phyloP scores from a whole-genome alignment of 2,329 filamentous ascomycete species.

The Cytospora piceicola region DNA sequence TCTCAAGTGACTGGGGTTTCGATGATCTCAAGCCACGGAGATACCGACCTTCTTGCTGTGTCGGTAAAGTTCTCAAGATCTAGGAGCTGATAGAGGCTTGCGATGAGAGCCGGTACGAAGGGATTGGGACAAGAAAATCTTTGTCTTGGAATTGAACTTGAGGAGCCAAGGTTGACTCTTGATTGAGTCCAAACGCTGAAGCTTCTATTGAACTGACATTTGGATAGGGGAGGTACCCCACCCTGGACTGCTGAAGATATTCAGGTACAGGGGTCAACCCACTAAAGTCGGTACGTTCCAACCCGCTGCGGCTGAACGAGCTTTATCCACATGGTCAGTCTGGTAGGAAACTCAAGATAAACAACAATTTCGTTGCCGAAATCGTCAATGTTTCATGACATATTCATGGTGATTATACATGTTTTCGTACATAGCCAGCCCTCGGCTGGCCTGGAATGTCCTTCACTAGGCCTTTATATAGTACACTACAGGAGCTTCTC shows the following conservation, averaged over 20 bases:
- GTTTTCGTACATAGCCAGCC: not conserved
- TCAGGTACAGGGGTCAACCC: not conserved
- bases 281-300: not conserved
- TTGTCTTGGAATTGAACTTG: not conserved
- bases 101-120: not conserved
- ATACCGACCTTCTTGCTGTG: not conserved
- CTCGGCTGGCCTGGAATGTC: not conserved
- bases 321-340: not conserved
- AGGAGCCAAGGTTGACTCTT: not conserved
- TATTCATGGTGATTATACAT: not conserved
- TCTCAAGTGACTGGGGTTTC: not conserved
- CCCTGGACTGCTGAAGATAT: not conserved
- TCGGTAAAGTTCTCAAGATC: not conserved
- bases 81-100: not conserved
- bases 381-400: not conserved
- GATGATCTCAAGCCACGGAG: not conserved
- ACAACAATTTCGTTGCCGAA: not conserved
- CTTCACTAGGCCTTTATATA: not conserved
- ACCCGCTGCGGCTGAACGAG: not conserved
- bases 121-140: not conserved
- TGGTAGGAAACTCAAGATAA: not conserved
- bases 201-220: not conserved
- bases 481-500: constrained; percentile 51
- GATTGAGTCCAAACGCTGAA: not conserved
- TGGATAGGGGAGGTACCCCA: not conserved